A percentile compares a stretch with the other conserved stretches of the same genome.
These are phyloP conservation scores for Lathyrus aphaca DNA, from an alignment of 306 rosid genomes.

Conservation along the genomic window DNA sequence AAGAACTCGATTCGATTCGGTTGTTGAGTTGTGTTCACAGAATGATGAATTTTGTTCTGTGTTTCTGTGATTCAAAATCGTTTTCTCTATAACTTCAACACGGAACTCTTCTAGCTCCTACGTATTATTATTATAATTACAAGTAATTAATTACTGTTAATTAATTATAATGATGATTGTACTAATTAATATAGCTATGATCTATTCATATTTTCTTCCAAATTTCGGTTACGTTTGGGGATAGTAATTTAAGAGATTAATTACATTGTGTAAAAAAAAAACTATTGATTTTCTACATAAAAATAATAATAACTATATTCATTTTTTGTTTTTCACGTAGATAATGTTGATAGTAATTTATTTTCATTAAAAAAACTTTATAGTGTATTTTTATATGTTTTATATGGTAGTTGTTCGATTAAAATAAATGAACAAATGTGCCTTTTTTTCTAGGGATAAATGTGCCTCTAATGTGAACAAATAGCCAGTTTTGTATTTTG, in stretches of 20 bases:
- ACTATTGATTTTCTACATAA: neutral
- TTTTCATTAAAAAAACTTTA: neutral
- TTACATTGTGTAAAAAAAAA: no score
- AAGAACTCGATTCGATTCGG: constrained; percentile 33
- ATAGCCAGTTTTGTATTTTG: constrained; percentile 10
- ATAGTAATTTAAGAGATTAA: no score
- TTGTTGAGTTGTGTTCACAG: neutral
- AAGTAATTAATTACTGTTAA: neutral
- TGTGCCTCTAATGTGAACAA: neutral
- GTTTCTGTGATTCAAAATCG: no score
- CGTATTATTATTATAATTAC: neutral
- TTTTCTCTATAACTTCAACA: neutral
- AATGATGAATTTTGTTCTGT: no score
- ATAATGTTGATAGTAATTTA: neutral
- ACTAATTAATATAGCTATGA: neutral
- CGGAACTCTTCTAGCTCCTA: neutral
- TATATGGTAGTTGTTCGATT: neutral
- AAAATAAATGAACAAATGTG: neutral
- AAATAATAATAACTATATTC: neutral
- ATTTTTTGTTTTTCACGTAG: neutral
- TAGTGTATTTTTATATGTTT: neutral
- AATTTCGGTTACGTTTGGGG: neutral
- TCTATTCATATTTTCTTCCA: neutral
- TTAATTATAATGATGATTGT: neutral
- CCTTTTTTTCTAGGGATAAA: neutral